phyloP scores from a whole-genome alignment of 164 flowering plant species.

The Akebia trifoliata region DNA sequence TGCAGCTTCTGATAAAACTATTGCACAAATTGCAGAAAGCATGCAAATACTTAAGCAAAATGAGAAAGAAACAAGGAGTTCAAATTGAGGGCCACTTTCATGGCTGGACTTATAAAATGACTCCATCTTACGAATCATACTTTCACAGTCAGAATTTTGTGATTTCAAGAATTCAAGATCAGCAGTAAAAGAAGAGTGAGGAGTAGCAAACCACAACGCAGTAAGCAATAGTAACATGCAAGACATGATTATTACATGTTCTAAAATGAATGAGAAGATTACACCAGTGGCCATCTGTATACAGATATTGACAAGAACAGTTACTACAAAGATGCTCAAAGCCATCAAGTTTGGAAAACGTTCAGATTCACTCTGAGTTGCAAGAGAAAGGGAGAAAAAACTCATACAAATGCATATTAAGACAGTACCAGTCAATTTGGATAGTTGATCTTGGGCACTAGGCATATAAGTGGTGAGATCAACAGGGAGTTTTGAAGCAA shows the following conservation, averaged over 20 bases:
- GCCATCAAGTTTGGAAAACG: conserved; percentile 7
- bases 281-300: conserved; percentile 10
- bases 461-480: conserved; percentile 17
- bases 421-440: conserved; percentile 12
- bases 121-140: neutral
- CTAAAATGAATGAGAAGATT: neutral
- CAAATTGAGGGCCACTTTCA: neutral
- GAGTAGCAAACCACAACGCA: neutral
- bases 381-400: conserved; percentile 7
- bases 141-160: neutral
- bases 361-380: neutral
- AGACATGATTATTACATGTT: conserved; percentile 8
- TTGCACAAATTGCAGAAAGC: neutral
- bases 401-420: conserved; percentile 8
- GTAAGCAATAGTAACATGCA: conserved; percentile 8
- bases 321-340: conserved; percentile 5
- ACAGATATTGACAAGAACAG: conserved; percentile 8
- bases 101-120: neutral
- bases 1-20: neutral
- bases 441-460: conserved; percentile 3
- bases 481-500: conserved; percentile 10
- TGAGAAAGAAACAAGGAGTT: neutral
- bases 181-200: neutral
- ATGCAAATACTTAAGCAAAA: no score
- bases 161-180: neutral